A percentile compares a stretch with the other conserved stretches of the same genome.
Evolutionary conservation across 257 asterid genomes (phyloP).

Genomic region (Ilex asprella): DNA sequence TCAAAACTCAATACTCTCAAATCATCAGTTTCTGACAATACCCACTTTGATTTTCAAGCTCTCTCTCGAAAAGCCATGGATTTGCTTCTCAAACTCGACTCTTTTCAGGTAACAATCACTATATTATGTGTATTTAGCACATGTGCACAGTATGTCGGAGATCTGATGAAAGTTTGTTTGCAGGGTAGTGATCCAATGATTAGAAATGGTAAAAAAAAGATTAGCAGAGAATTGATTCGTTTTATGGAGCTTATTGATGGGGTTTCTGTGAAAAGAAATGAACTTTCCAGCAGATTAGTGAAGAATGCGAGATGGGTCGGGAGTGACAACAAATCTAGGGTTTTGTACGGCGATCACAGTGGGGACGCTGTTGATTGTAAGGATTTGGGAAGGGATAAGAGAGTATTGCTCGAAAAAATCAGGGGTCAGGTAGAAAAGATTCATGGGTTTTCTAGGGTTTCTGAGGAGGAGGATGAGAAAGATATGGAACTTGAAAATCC

Average conservation of each 20-base stretch:
- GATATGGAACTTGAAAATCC: slow-evolving; percentile 25
- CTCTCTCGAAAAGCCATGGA: slow-evolving; percentile 32
- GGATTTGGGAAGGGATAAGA: slow-evolving; percentile 17
- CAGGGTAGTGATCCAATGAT: slow-evolving; percentile 89
- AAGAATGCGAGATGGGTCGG: slow-evolving; percentile 28
- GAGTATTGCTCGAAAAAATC: slow-evolving; percentile 16
- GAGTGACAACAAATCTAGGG: slow-evolving; percentile 26
- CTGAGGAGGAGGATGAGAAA: slow-evolving; percentile 34
- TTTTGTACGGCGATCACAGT: slow-evolving; percentile 13
- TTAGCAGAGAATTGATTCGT: slow-evolving; percentile 43
- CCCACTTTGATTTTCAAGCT: slow-evolving; percentile 35
- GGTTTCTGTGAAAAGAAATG: slow-evolving; percentile 22
- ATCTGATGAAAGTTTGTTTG: slow-evolving; percentile 4
- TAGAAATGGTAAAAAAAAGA: slow-evolving; percentile 60
- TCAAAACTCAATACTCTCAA: slow-evolving; percentile 45
- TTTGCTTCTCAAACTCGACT: slow-evolving; percentile 55
- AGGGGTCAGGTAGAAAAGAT: slow-evolving; percentile 40
- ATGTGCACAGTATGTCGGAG: no score
- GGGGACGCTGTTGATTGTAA: slow-evolving; percentile 15
- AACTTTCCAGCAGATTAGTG: slow-evolving; percentile 25
- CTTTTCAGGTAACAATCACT: slow-evolving; percentile 43
- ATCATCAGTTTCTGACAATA: slow-evolving; percentile 34
- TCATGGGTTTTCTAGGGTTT: slow-evolving; percentile 16
- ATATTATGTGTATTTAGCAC: no score
- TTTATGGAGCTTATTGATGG: slow-evolving; percentile 56